Conservation (phyloP, 2,329 filamentous ascomycete species). For the Cladosporium velox region DNA sequence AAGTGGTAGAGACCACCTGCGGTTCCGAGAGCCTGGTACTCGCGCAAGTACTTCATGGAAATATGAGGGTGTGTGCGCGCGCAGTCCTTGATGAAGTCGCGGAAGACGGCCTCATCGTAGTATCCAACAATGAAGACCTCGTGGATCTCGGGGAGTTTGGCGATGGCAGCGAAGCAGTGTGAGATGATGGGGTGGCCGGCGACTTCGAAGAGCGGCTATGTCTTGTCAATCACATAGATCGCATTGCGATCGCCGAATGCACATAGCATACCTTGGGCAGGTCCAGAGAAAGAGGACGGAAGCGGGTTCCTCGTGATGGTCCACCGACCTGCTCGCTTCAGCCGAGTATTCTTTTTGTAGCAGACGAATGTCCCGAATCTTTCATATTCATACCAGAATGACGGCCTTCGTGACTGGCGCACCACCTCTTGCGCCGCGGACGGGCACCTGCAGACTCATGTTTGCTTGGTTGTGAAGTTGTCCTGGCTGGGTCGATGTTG, state of each 20-base stretch:
- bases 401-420: conserved; percentile 82
- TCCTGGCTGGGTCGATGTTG: conserved; percentile 8
- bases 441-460: conserved; percentile 36
- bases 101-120: conserved; percentile 96
- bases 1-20: conserved; percentile 98
- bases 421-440: conserved; percentile 35
- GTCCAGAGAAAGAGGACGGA: conserved; percentile 92
- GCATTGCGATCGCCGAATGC: conserved; percentile 29
- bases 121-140: conserved; percentile 98
- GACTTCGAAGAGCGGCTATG: conserved; percentile 92
- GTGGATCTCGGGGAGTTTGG: conserved; percentile 86
- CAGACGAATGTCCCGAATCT: conserved; percentile 46
- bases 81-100: conserved; percentile 95
- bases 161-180: conserved; percentile 91
- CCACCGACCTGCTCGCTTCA: conserved; percentile 73
- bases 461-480: conserved; percentile 17
- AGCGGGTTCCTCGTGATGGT: conserved; percentile 91
- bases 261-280: conserved; percentile 82
- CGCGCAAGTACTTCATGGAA: conserved; percentile 90
- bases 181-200: conserved; percentile 98
- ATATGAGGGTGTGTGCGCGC: conserved; percentile 82
- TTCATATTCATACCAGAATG: conserved; percentile 60
- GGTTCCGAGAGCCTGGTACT: conserved; percentile 95
- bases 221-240: conserved; percentile 7
- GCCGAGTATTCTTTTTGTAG: conserved; percentile 21